Base-by-base conservation (phyloP, 192 early-diverging fungal species). In the Phycomyces nitens region DNA sequence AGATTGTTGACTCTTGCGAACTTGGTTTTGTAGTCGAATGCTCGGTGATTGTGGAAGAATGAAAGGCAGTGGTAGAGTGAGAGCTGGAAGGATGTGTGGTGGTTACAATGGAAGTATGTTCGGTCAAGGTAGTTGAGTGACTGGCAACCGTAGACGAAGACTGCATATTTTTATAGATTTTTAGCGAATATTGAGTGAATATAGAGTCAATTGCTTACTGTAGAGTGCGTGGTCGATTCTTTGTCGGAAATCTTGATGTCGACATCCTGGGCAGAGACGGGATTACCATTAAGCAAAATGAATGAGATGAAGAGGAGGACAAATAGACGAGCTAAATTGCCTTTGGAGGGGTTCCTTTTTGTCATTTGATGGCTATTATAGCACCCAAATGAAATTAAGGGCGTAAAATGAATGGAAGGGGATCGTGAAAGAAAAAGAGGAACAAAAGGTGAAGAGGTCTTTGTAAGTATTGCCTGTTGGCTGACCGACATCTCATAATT, bases 401-500 rank as follows among this genome's bases (percentile, higher is more conserved):
- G 44, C 12, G 15, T 47, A n/a, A 18, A 47, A 47, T 47, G 44
- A 47, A 47, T 47, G 44, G 44, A 47, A 47, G 44, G 44, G 44
- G 44, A 47, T n/a, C 18, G 44, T 3, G 18, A 18, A 47, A 47
- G 18, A 47, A 18, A n/a, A 47, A 47, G 18, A 47, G 44, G 18
- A 18, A 47, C 12, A 47, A 47, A n/a, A 3, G 12, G 12, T 14
- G 3, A n/a, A 18, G 12, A 18, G 44, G 44, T 47, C 44, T 47
- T 47, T 34, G 29, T 18, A 47, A 47, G 44, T 47, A 47, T 18
- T n/a, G 18, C 12, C 15, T n/a, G 44, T 47, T 47, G 44, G 44
- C 44, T n/a, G 44, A 18, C 44, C 44, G 44, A 47, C 18, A 18
- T 47, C 5, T 7, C 29, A 34, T 34, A 34, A 34, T 34, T 34